phyloP scores from a whole-genome alignment of 768 basidiomycete genomes.

The Lenzites betulinus region DNA sequence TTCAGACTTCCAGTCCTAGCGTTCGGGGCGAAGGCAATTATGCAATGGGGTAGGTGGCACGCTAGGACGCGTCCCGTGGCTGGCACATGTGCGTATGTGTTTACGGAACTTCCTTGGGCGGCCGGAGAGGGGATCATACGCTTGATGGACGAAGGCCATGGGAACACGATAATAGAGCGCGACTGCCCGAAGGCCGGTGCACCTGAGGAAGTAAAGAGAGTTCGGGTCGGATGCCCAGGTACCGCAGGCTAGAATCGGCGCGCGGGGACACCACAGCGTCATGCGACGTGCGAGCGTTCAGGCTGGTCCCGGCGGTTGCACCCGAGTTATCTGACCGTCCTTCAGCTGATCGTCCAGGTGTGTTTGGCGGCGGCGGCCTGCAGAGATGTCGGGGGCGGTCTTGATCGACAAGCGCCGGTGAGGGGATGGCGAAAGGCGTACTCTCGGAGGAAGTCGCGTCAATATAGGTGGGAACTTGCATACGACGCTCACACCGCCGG shows the following conservation, averaged over 20 bases:
- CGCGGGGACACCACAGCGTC: conserved; percentile 5
- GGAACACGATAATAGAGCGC: conserved; percentile 6
- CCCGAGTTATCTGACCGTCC: conserved; percentile 2
- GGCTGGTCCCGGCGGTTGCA: conserved; percentile 2
- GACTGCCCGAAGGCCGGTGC: conserved; percentile 1
- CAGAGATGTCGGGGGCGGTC: not conserved
- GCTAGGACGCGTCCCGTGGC: conserved; percentile 7
- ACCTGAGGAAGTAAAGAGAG: conserved; percentile 10
- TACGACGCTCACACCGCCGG: not conserved
- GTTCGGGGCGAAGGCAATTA: not conserved
- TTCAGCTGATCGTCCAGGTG: conserved; percentile 3
- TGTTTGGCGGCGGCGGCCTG: not conserved
- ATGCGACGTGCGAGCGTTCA: conserved; percentile 2
- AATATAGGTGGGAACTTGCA: conserved; percentile 3
- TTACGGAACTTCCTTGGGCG: not conserved
- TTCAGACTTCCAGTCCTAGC: too few species aligned
- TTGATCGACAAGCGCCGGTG: not conserved
- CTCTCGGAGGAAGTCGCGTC: conserved; percentile 20
- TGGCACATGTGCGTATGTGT: conserved; percentile 14
- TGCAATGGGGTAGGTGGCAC: not conserved
- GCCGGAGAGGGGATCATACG: not conserved
- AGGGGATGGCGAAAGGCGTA: not conserved
- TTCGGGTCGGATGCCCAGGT: conserved; percentile 15
- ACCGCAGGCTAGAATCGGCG: conserved; percentile 14
- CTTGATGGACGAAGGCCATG: conserved; percentile 15